Evolutionary conservation across 108 stramenopile genomes (phyloP), one percentile per base, ranked within the genome.

Genomic region (Nannochloropsis granulata): DNA sequence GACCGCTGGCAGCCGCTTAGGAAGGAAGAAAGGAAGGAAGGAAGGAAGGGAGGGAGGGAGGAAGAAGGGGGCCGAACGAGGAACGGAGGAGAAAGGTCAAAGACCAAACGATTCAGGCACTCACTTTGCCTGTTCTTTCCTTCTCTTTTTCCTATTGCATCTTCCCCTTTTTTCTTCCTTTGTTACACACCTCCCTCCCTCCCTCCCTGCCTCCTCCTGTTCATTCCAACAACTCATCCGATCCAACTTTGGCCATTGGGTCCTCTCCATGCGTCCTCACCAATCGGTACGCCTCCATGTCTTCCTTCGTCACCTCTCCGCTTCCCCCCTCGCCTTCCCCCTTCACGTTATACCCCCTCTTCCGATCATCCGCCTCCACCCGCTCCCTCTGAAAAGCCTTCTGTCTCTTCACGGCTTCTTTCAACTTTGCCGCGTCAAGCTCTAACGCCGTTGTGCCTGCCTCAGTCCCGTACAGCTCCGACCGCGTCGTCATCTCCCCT

Each of bases 211-310:
- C 16, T 16, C 11, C 23, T 86, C 86, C 82, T 88, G 86, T 12
- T 85, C 84, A 14, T 78, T 79, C 83, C 34, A 89, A 45, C 44
- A 89, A 82, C 25, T 83, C 87, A 56, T 88, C 89, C 82, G 85
- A 84, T 78, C 86, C 88, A 46, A 95, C 81, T 46, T 94, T 96
- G 23, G 94, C 94, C 96, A 98, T 95, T 12, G 96, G 92, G 44
- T 88, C 92, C 44, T 93, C 94, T 16, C 56, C 78, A 79, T 91
- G 81, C 44, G 90, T 93, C 86, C 94, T 96, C 43, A 85, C 88
- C 85, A 94, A 81, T 16, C 96, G 90, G 89, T 96, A 98, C n/a
- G 95, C 97, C 88, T 98, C 97, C 95, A 98, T 96, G 82, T 96
- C 95, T 84, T 95, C 97, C 83, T 90, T 93, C 25, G 95, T 96